Evolutionary conservation across 805 yeast species (phyloP).

Genomic region (Starmerella apicola): DNA sequence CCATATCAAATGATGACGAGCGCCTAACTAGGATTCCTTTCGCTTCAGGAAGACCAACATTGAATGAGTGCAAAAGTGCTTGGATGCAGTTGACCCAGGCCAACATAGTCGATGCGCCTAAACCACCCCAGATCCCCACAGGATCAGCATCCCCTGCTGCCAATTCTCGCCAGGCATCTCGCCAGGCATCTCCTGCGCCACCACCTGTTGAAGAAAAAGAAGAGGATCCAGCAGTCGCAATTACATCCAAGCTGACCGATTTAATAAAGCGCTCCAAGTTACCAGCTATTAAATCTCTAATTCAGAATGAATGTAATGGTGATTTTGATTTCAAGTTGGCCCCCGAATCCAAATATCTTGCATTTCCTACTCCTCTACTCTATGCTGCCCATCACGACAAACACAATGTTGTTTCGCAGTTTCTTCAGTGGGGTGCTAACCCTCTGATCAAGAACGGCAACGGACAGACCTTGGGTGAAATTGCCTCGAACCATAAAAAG

Average conservation of each 20-base stretch:
- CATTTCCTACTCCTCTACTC: conserved; percentile 66
- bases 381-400: conserved; percentile 60
- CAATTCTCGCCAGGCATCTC: conserved; percentile 5
- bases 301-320: conserved; percentile 42
- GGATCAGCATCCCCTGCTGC: conserved; percentile 18
- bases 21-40: conserved; percentile 70
- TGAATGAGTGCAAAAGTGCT: conserved; percentile 63
- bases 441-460: conserved; percentile 43
- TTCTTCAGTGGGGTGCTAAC: conserved; percentile 58
- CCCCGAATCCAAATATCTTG: conserved; percentile 41
- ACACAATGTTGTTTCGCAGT: conserved; percentile 47
- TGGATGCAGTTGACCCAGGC: conserved; percentile 70
- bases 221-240: conserved; percentile 16
- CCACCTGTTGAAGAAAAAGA: conserved; percentile 28
- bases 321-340: conserved; percentile 40
- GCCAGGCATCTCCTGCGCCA: conserved; percentile 13
- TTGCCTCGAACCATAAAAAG: conserved; percentile 34
- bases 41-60: conserved; percentile 78
- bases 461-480: conserved; percentile 60
- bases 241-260: conserved; percentile 45
- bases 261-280: conserved; percentile 63
- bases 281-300: conserved; percentile 53
- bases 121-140: conserved; percentile 28
- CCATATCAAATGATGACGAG: conserved; percentile 42
- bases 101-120: conserved; percentile 43